Percentiles rank a stretch among this genome's conserved stretches.
Conservation (phyloP, 2,329 filamentous ascomycete genomes). For the Mariannaea sp. region DNA sequence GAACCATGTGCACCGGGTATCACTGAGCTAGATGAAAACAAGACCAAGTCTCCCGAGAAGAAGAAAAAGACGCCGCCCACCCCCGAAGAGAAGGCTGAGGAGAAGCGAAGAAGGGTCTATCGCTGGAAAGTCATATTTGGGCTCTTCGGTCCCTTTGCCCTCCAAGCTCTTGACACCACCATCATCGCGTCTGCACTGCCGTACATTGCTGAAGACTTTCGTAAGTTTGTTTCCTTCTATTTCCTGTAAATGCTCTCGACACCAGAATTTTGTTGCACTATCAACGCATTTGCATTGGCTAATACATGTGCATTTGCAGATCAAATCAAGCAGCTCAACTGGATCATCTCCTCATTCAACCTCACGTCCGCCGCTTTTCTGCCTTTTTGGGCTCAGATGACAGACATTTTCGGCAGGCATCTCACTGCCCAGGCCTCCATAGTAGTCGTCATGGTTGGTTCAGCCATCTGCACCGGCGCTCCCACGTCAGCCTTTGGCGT, state of each 20-base stretch:
- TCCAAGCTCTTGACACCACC: not conserved
- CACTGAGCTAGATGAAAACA: too few species aligned
- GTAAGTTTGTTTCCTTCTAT: not conserved
- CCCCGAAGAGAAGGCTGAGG: not conserved
- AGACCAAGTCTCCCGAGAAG: too few species aligned
- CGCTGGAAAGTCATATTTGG: not conserved
- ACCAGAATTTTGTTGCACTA: too few species aligned
- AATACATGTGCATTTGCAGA: not conserved
- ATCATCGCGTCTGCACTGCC: not conserved
- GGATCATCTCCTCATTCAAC: not conserved
- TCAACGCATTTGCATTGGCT: not conserved
- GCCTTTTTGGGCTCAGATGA: not conserved
- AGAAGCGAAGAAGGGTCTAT: not conserved
- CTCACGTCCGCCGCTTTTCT: not conserved
- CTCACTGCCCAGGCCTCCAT: not conserved
- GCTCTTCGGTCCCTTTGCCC: not conserved
- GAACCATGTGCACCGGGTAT: too few species aligned
- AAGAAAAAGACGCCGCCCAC: too few species aligned
- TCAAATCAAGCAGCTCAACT: not conserved
- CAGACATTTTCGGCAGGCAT: not conserved
- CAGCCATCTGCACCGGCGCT: not conserved
- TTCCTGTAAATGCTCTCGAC: not conserved
- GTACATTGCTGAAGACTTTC: not conserved
- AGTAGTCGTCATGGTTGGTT: not conserved
- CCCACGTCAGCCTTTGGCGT: not conserved